Evolutionary conservation across 2,329 filamentous ascomycete species (phyloP), one percentile per base, ranked within the genome.

Genomic region (Thelonectria olida): DNA sequence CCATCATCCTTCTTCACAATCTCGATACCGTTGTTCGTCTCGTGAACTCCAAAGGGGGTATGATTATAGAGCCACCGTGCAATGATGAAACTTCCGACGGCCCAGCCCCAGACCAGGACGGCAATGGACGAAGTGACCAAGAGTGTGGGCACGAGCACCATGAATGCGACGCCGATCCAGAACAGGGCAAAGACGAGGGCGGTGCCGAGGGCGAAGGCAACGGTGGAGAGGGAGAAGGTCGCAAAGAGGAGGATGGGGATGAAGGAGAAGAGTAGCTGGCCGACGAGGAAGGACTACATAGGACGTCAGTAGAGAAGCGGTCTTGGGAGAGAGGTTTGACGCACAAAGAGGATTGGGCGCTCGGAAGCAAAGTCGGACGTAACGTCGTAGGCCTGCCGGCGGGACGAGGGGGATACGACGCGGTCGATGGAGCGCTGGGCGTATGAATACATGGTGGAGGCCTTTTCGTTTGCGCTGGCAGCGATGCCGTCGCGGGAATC

Each of bases 281-380:
- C 80, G 45, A 85, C 77, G 58, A 93, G 73, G 74, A 96, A 92
- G 60, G 88, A 86, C 90, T 92, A 65, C n/a, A n/a, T n/a, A 3
- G 13, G 15, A 34, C 20, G 50, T 27, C 23, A 13, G 34, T 34
- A 23, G 22, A 22, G 17, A 48, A 38, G 20, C 20, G 48, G 19
- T 17, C 4, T 49, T 10, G 19, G 42, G 41, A 42, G 45, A 22
- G n/a, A 3, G 15, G 1, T 20, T 27, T 44, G 75, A 45, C 88
- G 20, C 81, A 92, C 91, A 56, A 90, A 88, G 42, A 93, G 79
- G 63, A 92, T 79, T 2, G 92, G 92, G 58, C 90, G 89, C 49
- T 84, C 79, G 6, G 82, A 76, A 15, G 89, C 87, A 70, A 92
- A 90, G 5, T 78, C 73, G 34, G 81, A 79, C 25, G 85, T 75